phyloP scores from a whole-genome alignment of 2,329 filamentous ascomycete species.

The Emmonsia crescens region DNA sequence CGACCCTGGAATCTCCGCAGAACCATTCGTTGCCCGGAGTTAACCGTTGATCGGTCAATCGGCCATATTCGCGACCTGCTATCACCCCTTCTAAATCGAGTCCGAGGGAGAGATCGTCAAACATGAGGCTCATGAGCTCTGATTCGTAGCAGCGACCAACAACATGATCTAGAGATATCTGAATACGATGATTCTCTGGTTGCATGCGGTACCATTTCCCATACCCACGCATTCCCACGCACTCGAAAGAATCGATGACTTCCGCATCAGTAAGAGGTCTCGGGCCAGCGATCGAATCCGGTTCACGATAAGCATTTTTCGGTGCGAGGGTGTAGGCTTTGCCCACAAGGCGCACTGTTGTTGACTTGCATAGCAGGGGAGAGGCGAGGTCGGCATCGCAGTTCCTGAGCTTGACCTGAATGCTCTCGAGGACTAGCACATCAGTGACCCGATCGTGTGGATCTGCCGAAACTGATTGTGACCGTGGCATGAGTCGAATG shows the following conservation, averaged over 20 bases:
- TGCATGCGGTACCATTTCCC: constrained; percentile 44
- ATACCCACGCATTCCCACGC: constrained; percentile 35
- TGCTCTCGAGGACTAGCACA: constrained; percentile 43
- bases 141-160: constrained; percentile 46
- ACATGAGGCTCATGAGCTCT: constrained; percentile 38
- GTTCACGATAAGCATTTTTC: constrained; percentile 16
- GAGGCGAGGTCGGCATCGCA: constrained; percentile 40
- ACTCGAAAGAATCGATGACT: constrained; percentile 26
- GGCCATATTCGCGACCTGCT: constrained; percentile 39
- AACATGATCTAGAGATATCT: constrained; percentile 42
- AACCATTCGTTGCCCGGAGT: constrained; percentile 40
- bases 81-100: constrained; percentile 38
- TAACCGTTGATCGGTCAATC: constrained; percentile 40
- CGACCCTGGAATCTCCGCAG: constrained; percentile 46
- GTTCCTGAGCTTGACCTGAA: constrained; percentile 40
- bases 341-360: constrained; percentile 40
- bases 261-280: constrained; percentile 23
- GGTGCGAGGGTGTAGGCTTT: constrained; percentile 35
- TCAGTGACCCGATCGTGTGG: constrained; percentile 32
- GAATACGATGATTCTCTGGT: constrained; percentile 29
- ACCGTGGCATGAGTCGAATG: constrained; percentile 39
- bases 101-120: constrained; percentile 29
- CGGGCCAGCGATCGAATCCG: constrained; percentile 13
- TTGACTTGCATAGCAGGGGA: constrained; percentile 36
- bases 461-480: constrained; percentile 4